A percentile compares a stretch with the other conserved stretches of the same genome.
Evolutionary conservation across 2,329 filamentous ascomycete genomes (phyloP).

Genomic region (Apiospora rasikravindrae): DNA sequence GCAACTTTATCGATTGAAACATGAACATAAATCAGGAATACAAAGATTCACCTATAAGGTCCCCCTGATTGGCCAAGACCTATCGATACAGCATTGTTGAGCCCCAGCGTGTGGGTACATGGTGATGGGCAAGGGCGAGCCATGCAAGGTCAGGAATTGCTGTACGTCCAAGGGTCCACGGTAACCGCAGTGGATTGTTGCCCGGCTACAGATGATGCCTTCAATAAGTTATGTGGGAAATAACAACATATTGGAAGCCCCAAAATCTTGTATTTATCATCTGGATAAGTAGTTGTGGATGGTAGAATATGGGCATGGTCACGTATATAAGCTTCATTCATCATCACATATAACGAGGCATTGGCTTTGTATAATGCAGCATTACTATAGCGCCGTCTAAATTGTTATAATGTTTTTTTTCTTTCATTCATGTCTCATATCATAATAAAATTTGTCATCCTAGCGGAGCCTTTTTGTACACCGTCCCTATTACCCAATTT

Average conservation of each 20-base stretch:
- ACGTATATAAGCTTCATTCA: no score
- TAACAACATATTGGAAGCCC: not conserved
- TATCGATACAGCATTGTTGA: no score
- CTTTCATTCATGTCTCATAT: conserved; percentile 15
- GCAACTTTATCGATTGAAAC: not conserved
- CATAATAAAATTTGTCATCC: conserved; percentile 4
- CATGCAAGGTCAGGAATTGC: not conserved
- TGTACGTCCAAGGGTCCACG: not conserved
- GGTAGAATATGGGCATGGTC: no score
- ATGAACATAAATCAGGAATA: no score
- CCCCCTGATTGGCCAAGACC: not conserved
- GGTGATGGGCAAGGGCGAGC: not conserved
- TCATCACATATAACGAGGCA: not conserved
- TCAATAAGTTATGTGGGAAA: not conserved
- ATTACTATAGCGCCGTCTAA: not conserved
- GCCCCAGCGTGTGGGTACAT: no score
- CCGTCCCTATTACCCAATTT: conserved; percentile 10
- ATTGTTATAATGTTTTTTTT: not conserved
- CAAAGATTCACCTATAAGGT: not conserved
- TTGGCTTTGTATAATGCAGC: not conserved
- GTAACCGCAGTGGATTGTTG: not conserved
- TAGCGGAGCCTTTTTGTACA: conserved; percentile 5
- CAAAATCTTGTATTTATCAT: not conserved
- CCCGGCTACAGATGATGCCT: not conserved
- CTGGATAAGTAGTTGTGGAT: not conserved